Evolutionary conservation across 768 basidiomycete species (phyloP).

Genomic region (Pholiota conissans): DNA sequence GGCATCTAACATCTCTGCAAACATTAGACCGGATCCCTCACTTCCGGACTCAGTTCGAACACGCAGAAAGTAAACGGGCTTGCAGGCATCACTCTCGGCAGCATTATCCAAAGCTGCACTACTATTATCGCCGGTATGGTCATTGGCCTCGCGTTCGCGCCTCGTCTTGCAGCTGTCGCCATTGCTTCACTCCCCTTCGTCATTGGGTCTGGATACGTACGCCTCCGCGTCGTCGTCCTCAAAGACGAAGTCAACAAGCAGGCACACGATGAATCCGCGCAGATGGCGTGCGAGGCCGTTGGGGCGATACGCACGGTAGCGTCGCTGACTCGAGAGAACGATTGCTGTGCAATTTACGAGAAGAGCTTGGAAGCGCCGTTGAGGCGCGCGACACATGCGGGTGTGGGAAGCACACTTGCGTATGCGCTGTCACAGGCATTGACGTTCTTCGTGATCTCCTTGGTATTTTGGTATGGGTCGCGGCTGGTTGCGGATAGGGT

Average conservation of each 20-base stretch:
- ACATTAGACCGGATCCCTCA: slow-evolving; percentile 73
- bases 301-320: slow-evolving; percentile 91
- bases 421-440: slow-evolving; percentile 76
- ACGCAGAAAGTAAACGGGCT: slow-evolving; percentile 89
- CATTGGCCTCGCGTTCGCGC: slow-evolving; percentile 76
- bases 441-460: slow-evolving; percentile 78
- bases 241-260: slow-evolving; percentile 85
- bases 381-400: slow-evolving; percentile 56
- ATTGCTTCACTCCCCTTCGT: slow-evolving; percentile 46
- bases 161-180: slow-evolving; percentile 80
- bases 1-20: slow-evolving; percentile 8
- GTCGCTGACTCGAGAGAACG: slow-evolving; percentile 81
- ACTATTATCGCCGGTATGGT: slow-evolving; percentile 71
- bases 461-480: slow-evolving; percentile 81
- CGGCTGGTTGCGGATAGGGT: slow-evolving; percentile 55
- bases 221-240: slow-evolving; percentile 73
- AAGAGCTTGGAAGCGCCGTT: slow-evolving; percentile 73
- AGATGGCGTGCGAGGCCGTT: slow-evolving; percentile 90
- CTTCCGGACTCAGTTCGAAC: slow-evolving; percentile 77
- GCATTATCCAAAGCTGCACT: slow-evolving; percentile 76
- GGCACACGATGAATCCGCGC: slow-evolving; percentile 78
- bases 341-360: slow-evolving; percentile 70
- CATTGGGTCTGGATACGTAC: slow-evolving; percentile 2
- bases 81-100: slow-evolving; percentile 85
- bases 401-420: slow-evolving; percentile 61